Conservation (phyloP, 192 early-diverging fungal genomes). For the Backusella psychrophila region DNA sequence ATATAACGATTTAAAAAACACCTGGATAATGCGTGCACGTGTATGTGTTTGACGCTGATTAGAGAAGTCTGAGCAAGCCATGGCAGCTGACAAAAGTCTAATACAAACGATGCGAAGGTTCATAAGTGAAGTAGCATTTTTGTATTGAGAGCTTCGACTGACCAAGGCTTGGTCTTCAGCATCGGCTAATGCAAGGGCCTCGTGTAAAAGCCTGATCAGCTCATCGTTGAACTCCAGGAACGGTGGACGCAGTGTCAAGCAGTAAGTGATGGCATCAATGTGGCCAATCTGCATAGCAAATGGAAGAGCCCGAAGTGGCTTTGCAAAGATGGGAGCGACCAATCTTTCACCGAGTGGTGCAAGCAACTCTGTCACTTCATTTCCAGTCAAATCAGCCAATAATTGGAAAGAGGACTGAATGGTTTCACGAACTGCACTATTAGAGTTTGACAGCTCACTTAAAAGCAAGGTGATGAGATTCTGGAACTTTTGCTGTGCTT, state of each 20-base stretch:
- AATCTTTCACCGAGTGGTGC: slow-evolving; percentile 81
- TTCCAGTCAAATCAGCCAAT: slow-evolving; percentile 76
- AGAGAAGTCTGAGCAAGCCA: slow-evolving; percentile 85
- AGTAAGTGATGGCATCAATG: slow-evolving; percentile 98
- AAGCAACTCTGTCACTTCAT: slow-evolving; percentile 82
- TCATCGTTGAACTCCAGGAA: slow-evolving; percentile 92
- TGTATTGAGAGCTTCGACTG: slow-evolving; percentile 77
- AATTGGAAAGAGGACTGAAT: slow-evolving; percentile 81
- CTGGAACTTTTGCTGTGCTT: slow-evolving; percentile 67
- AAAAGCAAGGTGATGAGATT: slow-evolving; percentile 78
- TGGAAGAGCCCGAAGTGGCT: slow-evolving; percentile 93
- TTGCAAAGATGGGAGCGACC: slow-evolving; percentile 91
- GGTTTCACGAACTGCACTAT: slow-evolving; percentile 82
- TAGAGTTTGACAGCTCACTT: slow-evolving; percentile 90
- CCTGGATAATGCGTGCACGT: slow-evolving; percentile 87
- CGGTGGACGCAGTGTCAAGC: slow-evolving; percentile 82
- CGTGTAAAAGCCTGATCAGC: slow-evolving; percentile 82
- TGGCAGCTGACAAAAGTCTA: slow-evolving; percentile 90
- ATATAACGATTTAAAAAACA: slow-evolving; percentile 99
- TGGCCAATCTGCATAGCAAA: slow-evolving; percentile 98
- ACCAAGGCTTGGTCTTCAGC: slow-evolving; percentile 97
- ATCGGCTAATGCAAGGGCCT: slow-evolving; percentile 92
- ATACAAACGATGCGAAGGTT: slow-evolving; percentile 96
- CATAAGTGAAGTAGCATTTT: slow-evolving; percentile 76
- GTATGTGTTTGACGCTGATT: slow-evolving; percentile 71